A percentile compares a stretch with the other conserved stretches of the same genome.
phyloP scores from a whole-genome alignment of 2,329 filamentous ascomycete genomes.

The Paecilomyces niveus region DNA sequence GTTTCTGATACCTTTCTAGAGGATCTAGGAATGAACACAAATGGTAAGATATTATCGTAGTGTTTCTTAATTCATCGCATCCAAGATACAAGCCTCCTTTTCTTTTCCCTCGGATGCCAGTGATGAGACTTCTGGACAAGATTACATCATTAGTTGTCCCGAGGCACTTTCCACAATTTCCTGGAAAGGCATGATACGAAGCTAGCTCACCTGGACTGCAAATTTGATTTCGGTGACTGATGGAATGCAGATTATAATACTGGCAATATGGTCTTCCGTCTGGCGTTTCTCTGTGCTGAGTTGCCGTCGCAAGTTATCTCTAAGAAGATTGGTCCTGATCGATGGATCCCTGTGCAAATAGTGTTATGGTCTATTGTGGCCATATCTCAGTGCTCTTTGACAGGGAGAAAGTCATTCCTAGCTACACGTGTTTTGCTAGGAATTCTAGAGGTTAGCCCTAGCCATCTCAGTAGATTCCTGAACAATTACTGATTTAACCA shows the following conservation, averaged over 20 bases:
- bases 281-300: slow-evolving; percentile 48
- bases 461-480: neutral
- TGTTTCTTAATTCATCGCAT: no score
- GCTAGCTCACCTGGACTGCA: neutral
- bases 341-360: slow-evolving; percentile 51
- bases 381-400: slow-evolving; percentile 37
- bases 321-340: slow-evolving; percentile 49
- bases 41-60: no score
- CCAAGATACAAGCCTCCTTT: no score
- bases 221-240: neutral
- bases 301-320: slow-evolving; percentile 52
- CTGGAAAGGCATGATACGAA: slow-evolving; percentile 35
- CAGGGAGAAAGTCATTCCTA: slow-evolving; percentile 32
- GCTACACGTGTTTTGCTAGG: slow-evolving; percentile 37
- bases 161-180: slow-evolving; percentile 13
- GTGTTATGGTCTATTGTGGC: slow-evolving; percentile 46
- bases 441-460: slow-evolving; percentile 22
- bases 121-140: slow-evolving; percentile 24
- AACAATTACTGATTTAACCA: slow-evolving; percentile 10
- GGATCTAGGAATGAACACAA: slow-evolving; percentile 24
- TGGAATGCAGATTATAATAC: slow-evolving; percentile 9
- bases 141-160: neutral
- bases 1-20: slow-evolving; percentile 51
- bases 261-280: slow-evolving; percentile 50
- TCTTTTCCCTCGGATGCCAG: no score